Conservation (phyloP, 495 filamentous ascomycete genomes). For the Trichoderma orchidacearum region DNA sequence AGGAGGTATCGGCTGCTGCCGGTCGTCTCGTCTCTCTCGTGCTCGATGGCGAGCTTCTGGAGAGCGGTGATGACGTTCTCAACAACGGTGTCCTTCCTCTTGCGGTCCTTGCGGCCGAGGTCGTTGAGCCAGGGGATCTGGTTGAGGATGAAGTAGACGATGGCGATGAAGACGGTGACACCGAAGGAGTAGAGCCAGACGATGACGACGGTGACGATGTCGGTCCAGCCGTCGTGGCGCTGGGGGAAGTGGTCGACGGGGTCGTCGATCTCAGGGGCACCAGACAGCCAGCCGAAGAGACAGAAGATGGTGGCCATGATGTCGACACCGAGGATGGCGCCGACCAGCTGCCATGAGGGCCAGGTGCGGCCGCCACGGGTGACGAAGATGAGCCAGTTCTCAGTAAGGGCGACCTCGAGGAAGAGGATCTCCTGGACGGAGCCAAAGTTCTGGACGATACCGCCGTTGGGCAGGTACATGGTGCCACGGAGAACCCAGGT, state of each 20-base stretch:
- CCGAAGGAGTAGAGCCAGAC: constrained; percentile 69
- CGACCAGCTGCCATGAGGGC: constrained; percentile 68
- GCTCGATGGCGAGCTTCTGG: constrained; percentile 61
- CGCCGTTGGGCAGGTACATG: constrained; percentile 53
- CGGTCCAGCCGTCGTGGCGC: constrained; percentile 33
- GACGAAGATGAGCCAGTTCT: constrained; percentile 96
- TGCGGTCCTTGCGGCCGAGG: constrained; percentile 68
- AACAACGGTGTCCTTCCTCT: constrained; percentile 57
- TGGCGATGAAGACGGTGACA: constrained; percentile 65
- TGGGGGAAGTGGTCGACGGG: neutral
- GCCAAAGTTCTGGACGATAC: constrained; percentile 81
- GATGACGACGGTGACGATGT: constrained; percentile 66
- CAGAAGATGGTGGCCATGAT: constrained; percentile 71
- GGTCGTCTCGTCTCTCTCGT: constrained; percentile 31
- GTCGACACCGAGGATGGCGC: constrained; percentile 69
- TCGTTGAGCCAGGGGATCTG: constrained; percentile 54
- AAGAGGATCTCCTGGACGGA: constrained; percentile 71
- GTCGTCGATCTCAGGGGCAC: constrained; percentile 22
- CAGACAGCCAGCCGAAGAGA: constrained; percentile 66
- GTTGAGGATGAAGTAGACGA: constrained; percentile 65
- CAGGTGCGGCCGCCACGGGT: constrained; percentile 72
- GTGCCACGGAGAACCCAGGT: constrained; percentile 76
- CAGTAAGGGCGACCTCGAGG: constrained; percentile 77
- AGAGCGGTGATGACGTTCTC: constrained; percentile 71
- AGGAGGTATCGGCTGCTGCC: constrained; percentile 1